Evolutionary conservation across 805 yeast genomes (phyloP), one percentile per base, ranked within the genome.

Genomic region (Groenewaldozyma salmanticensis): DNA sequence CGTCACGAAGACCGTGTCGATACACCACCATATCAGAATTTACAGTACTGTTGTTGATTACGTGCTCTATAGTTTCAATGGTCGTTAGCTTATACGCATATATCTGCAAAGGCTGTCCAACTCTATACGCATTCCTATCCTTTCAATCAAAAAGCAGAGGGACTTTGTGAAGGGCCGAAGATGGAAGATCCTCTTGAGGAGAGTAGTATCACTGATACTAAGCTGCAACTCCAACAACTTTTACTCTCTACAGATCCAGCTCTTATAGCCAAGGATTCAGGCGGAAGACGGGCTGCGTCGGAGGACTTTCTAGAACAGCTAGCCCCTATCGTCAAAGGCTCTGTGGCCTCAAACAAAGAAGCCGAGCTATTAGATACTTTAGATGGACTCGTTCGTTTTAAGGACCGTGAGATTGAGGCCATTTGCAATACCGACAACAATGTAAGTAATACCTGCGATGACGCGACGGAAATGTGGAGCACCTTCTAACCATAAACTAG

Each of bases 291-390:
- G n/a, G 38, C 37, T 16, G 39, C 48, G n/a, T 44, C 55, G 7
- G 81, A 77, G 42, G 88, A 81, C 51, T 83, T 79, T 57, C 59
- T 85, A 31, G 94, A 85, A 48, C 85, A 82, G 57, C 68, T 86
- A 44, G 81, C 85, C 2, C 94, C 94, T 1, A 70, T 82, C 15
- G 70, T 85, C 48, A 76, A 74, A 51, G 71, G 75, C 6, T 79
- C 87, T 17, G 61, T 86, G 33, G 66, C 65, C 39, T 61, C 68
- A 15, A 67, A 74, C 46, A 66, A 75, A 0, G 65, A 83, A 27
- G 70, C 77, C 4, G 75, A 70, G 15, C 65, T 86, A 45, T 64
- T 81, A 27, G 67, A 62, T 18, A 69, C 64, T 46, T 63, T 85
- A 42, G 78, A 76, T 42, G 68, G 64, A 11, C 71, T 77, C 22